phyloP scores from a whole-genome alignment of 1,284 basidiomycete genomes.

The Ceratobasidium theobromae region DNA sequence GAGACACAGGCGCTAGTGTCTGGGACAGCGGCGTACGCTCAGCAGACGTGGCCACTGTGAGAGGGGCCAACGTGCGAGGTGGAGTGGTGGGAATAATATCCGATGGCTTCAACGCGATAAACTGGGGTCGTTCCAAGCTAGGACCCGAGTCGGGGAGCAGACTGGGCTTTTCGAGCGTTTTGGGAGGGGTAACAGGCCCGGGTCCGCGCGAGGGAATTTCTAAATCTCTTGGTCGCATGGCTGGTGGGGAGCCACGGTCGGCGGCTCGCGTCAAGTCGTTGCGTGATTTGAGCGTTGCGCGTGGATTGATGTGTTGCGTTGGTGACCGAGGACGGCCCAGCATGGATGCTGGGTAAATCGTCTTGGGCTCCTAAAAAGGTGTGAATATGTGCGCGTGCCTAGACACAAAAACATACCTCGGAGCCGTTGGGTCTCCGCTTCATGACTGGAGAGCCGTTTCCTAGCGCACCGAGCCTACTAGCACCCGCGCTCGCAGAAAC shows the following conservation, averaged over 20 bases:
- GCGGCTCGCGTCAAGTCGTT: not conserved
- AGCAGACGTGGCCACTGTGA: slow-evolving; percentile 30
- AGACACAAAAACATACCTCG: not conserved
- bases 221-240: not conserved
- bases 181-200: slow-evolving; percentile 8
- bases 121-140: not conserved
- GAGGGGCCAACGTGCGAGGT: slow-evolving; percentile 11
- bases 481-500: slow-evolving; percentile 7
- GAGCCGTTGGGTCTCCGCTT: slow-evolving; percentile 9
- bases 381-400: not conserved
- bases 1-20: slow-evolving; percentile 34
- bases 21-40: slow-evolving; percentile 34
- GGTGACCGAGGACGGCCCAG: slow-evolving; percentile 10
- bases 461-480: slow-evolving; percentile 3
- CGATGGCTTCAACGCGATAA: slow-evolving; percentile 15
- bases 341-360: slow-evolving; percentile 23
- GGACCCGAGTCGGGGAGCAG: not conserved
- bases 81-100: slow-evolving; percentile 26
- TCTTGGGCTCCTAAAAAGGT: not conserved
- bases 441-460: slow-evolving; percentile 21
- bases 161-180: not conserved
- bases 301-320: slow-evolving; percentile 25
- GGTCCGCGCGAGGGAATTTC: not conserved
- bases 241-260: not conserved
- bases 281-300: slow-evolving; percentile 1